phyloP scores from a whole-genome alignment of 2,329 filamentous ascomycete species.

The Aureobasidium sp. region DNA sequence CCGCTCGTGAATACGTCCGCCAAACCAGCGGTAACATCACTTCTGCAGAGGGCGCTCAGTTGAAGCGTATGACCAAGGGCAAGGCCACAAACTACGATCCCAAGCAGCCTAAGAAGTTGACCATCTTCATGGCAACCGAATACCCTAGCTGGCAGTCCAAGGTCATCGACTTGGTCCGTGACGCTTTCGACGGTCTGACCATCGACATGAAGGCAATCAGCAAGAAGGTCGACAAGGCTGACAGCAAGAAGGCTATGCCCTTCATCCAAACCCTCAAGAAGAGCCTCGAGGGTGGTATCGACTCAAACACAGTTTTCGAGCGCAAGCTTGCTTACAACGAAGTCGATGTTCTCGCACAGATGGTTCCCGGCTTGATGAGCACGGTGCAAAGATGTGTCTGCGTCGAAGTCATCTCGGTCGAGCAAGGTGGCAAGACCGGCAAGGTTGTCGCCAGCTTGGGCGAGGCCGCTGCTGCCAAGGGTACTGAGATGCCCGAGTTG shows the following conservation, averaged over 20 bases:
- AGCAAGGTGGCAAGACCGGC: slow-evolving; percentile 61
- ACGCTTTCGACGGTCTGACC: slow-evolving; percentile 56
- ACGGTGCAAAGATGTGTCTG: slow-evolving; percentile 59
- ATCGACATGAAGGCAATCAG: slow-evolving; percentile 76
- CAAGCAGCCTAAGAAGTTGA: slow-evolving; percentile 84
- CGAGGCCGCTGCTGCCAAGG: slow-evolving; percentile 38
- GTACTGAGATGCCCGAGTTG: slow-evolving; percentile 51
- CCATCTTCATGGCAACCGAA: slow-evolving; percentile 69
- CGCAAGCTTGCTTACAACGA: slow-evolving; percentile 85
- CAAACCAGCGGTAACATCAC: slow-evolving; percentile 69
- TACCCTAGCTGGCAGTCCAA: slow-evolving; percentile 90
- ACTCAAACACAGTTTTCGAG: slow-evolving; percentile 64
- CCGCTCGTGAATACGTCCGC: slow-evolving; percentile 75
- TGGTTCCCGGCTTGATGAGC: slow-evolving; percentile 71
- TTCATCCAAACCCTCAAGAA: slow-evolving; percentile 86
- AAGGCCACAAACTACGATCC: slow-evolving; percentile 80
- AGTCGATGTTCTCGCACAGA: slow-evolving; percentile 62
- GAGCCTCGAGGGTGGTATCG: slow-evolving; percentile 55
- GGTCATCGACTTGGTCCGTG: slow-evolving; percentile 71
- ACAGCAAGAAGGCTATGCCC: slow-evolving; percentile 98
- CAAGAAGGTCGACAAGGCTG: slow-evolving; percentile 70
- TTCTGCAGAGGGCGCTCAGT: slow-evolving; percentile 70
- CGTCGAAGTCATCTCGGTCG: slow-evolving; percentile 64
- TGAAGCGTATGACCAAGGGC: slow-evolving; percentile 89
- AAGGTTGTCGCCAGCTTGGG: slow-evolving; percentile 46